Evolutionary conservation across 768 basidiomycete species (phyloP).

Genomic region (Crepidotus variabilis): DNA sequence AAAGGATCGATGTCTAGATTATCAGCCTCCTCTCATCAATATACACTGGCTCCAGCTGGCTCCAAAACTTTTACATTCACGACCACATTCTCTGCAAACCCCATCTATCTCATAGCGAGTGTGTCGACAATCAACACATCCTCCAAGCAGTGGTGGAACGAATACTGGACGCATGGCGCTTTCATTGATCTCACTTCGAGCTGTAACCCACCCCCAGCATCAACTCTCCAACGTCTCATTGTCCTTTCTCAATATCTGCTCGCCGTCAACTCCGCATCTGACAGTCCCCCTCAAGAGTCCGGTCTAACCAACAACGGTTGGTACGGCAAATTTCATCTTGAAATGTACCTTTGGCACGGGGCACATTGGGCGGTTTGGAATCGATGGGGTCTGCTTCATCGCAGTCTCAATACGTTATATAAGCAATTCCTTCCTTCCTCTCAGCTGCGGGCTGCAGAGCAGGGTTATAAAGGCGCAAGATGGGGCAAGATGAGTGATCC

Average conservation of each 20-base stretch:
- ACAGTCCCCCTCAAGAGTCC: conserved; percentile 50
- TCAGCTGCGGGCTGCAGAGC: conserved; percentile 43
- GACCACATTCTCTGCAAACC: conserved; percentile 27
- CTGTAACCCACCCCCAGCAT: conserved; percentile 27
- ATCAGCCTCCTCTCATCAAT: conserved; percentile 40
- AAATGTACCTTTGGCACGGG: conserved; percentile 60
- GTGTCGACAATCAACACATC: conserved; percentile 25
- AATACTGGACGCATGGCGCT: conserved; percentile 44
- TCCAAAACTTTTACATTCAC: conserved; percentile 31
- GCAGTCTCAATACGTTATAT: conserved; percentile 38
- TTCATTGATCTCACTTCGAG: conserved; percentile 52
- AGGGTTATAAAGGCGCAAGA: conserved; percentile 53
- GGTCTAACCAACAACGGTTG: conserved; percentile 15
- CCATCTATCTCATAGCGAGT: conserved; percentile 14
- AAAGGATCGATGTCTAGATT: conserved; percentile 42
- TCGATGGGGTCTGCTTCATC: conserved; percentile 52
- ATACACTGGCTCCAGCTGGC: conserved; percentile 35
- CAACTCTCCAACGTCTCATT: conserved; percentile 54
- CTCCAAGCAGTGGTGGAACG: conserved; percentile 37
- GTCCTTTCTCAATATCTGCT: conserved; percentile 54
- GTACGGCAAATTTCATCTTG: conserved; percentile 10
- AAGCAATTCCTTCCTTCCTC: conserved; percentile 43
- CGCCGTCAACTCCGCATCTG: conserved; percentile 56
- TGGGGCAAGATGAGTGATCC: conserved; percentile 68
- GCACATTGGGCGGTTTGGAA: conserved; percentile 61